Evolutionary conservation across 768 basidiomycete species (phyloP), one percentile per base, ranked within the genome.

Genomic region (Kwoniella sp.): DNA sequence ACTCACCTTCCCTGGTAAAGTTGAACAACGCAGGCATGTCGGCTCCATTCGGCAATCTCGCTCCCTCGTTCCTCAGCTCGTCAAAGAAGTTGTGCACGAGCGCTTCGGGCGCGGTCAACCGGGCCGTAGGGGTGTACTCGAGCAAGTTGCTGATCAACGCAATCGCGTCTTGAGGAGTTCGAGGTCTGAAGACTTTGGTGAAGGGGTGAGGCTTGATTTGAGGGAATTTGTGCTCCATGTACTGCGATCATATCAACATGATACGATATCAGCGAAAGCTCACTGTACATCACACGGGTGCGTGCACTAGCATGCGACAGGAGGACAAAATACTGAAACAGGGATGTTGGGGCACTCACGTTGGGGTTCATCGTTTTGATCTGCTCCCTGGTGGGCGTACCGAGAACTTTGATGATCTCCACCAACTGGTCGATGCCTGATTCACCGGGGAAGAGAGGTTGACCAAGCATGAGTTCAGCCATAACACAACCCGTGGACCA

Each of bases 311-410:
- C 50, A 51, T 51, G 17, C 7, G 2, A 58, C 2, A 33, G 27
- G 30, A n/a, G 50, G 50, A 22, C 25, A 3, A 26, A 12, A 24
- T 29, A 21, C 21, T 9, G 19, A 22, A 30, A n/a, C 6, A 37
- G 25, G 24, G 15, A 10, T 4, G 7, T 24, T 9, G 3, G 15
- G 24, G 8, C 22, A 73, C 79, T 74, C 70, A 78, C 79, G 83
- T 99, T 99, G 59, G 96, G 96, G 82, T 99, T 99, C 96, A 99
- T 99, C 71, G 96, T 98, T 88, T 99, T 98, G 86, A 99, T 99
- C 82, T 99, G 96, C 79, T 98, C 96, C 71, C 95, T 85, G 63
- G 96, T 94, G 1, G 96, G 96, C 22, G 96, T 99, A 17, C 96
- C 96, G 58, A 99, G 87, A 48, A 99, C 93, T 81, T 99, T 99